A percentile compares a stretch with the other conserved stretches of the same genome.
phyloP scores from a whole-genome alignment of 2,329 filamentous ascomycete species.

The Fusarium chaquense region DNA sequence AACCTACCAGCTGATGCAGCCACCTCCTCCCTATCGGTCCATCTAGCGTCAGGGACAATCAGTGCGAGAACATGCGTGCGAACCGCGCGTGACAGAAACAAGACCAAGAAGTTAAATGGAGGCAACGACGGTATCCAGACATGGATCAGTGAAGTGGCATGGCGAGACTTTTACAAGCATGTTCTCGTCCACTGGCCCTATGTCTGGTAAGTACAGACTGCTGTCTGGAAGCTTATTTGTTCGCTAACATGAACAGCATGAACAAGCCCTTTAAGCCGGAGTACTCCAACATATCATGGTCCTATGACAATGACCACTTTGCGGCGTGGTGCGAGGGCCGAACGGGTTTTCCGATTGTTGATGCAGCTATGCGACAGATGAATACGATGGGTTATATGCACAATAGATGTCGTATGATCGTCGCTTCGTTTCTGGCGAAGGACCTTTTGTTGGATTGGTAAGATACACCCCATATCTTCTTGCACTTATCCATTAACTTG shows the following conservation, averaged over 20 bases:
- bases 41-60: slow-evolving; percentile 76
- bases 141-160: slow-evolving; percentile 87
- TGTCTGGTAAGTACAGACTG: slow-evolving; percentile 68
- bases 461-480: not conserved
- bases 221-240: too few species aligned
- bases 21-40: slow-evolving; percentile 79
- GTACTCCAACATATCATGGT: slow-evolving; percentile 86
- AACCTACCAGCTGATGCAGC: slow-evolving; percentile 72
- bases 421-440: slow-evolving; percentile 83
- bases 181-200: slow-evolving; percentile 89
- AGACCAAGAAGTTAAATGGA: slow-evolving; percentile 72
- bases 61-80: slow-evolving; percentile 75
- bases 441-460: slow-evolving; percentile 82
- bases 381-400: slow-evolving; percentile 80
- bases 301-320: slow-evolving; percentile 78
- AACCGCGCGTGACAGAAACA: slow-evolving; percentile 72
- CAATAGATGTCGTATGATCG: slow-evolving; percentile 87
- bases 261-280: slow-evolving; percentile 80
- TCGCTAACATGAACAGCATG: slow-evolving; percentile 55
- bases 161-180: slow-evolving; percentile 90
- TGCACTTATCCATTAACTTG: not conserved
- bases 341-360: slow-evolving; percentile 86
- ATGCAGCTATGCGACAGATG: slow-evolving; percentile 87
- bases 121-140: slow-evolving; percentile 73
- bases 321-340: slow-evolving; percentile 77